phyloP scores from a whole-genome alignment of 345 rosid species.

The Draba incana region DNA sequence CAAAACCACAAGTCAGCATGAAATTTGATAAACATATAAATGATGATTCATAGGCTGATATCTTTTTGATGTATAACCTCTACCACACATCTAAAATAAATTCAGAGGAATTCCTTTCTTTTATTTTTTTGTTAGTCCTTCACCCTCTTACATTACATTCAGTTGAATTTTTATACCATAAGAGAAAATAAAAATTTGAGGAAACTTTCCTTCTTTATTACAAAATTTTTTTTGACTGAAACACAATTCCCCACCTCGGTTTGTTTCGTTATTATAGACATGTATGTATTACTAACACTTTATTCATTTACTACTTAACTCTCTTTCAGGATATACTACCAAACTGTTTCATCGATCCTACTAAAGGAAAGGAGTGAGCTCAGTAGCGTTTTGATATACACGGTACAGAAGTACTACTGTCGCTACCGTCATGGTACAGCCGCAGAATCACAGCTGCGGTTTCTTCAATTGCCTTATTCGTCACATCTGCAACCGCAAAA shows the following conservation, averaged over 20 bases:
- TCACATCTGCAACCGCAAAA: conserved; percentile 63
- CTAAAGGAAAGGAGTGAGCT: conserved; percentile 24
- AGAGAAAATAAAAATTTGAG: no score
- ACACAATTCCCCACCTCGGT: neutral
- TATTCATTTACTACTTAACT: neutral
- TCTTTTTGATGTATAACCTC: no score
- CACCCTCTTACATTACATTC: no score
- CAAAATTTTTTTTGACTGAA: neutral
- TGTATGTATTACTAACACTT: neutral
- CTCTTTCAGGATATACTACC: conserved; percentile 4
- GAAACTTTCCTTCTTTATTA: neutral
- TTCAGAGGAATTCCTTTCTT: neutral
- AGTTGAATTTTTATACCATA: neutral
- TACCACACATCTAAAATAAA: neutral
- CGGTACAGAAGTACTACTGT: conserved; percentile 61
- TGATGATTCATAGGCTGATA: neutral
- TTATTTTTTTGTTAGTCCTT: no score
- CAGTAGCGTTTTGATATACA: conserved; percentile 69
- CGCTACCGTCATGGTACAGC: conserved; percentile 70
- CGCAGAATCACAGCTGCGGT: conserved; percentile 79
- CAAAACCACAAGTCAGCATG: no score
- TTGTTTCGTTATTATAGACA: conserved; percentile 2
- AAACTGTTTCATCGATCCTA: conserved; percentile 11
- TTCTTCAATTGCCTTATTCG: conserved; percentile 92
- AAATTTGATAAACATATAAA: neutral